phyloP scores from a whole-genome alignment of 2,329 filamentous ascomycete species.

The Hypoxylon sp. region DNA sequence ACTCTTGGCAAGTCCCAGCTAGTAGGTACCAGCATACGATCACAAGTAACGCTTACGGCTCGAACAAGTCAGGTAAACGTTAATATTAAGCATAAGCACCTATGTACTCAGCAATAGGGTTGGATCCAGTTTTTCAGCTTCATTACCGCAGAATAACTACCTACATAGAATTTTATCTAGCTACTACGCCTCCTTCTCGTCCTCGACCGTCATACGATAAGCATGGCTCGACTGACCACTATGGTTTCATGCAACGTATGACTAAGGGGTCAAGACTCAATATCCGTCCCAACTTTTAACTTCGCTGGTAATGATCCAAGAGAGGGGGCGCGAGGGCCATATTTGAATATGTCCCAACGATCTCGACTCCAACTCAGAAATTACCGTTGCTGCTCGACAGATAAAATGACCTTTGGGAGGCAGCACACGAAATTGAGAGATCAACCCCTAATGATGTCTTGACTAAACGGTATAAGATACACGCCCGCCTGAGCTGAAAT shows the following conservation, averaged over 20 bases:
- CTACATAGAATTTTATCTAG: background rate
- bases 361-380: background rate
- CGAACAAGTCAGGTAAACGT: background rate
- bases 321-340: background rate
- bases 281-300: conserved; percentile 12
- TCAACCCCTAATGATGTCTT: background rate
- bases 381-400: background rate
- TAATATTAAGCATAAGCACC: conserved; percentile 2
- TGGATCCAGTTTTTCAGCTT: conserved; percentile 7
- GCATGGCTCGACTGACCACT: conserved; percentile 31
- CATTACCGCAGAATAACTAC: background rate
- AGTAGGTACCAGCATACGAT: conserved; percentile 8
- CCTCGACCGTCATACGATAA: conserved; percentile 34
- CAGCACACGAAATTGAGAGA: background rate
- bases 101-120: conserved; percentile 11
- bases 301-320: conserved; percentile 3
- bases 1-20: conserved; percentile 8
- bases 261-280: conserved; percentile 1
- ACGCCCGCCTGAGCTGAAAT: background rate
- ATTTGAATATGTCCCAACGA: background rate
- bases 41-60: background rate
- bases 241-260: conserved; percentile 36
- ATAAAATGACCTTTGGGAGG: background rate
- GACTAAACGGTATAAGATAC: background rate
- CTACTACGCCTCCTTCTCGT: background rate